Evolutionary conservation across 1,139 yeast species (phyloP).

Genomic region (Blastobotrys raffinosifermentans): DNA sequence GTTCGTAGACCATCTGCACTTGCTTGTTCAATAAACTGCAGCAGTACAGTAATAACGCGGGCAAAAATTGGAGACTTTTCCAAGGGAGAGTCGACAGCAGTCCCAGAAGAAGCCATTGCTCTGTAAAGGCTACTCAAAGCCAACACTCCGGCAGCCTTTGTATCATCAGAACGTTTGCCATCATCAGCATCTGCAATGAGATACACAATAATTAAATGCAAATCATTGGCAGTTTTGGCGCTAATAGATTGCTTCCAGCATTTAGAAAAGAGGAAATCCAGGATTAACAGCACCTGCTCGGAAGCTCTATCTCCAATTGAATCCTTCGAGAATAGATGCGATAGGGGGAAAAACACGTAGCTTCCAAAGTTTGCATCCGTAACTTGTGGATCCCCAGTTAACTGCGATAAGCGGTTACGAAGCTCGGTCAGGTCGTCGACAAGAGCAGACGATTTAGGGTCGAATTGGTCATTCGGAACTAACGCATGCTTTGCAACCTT

Average conservation of each 20-base stretch:
- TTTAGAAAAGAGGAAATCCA: constrained; percentile 38
- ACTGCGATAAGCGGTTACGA: constrained; percentile 10
- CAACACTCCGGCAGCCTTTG: constrained; percentile 39
- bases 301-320: constrained; percentile 39
- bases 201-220: constrained; percentile 45
- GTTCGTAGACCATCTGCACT: constrained; percentile 17
- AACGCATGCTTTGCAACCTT: constrained; percentile 11
- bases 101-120: constrained; percentile 26
- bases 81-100: constrained; percentile 8
- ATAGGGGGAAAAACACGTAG: constrained; percentile 56
- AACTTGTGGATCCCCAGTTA: constrained; percentile 20
- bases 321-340: constrained; percentile 42
- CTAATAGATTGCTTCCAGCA: constrained; percentile 47
- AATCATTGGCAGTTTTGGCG: constrained; percentile 41
- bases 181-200: constrained; percentile 39
- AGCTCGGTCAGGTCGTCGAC: constrained; percentile 28
- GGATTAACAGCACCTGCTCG: constrained; percentile 39
- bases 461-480: constrained; percentile 3
- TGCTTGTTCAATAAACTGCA: constrained; percentile 32
- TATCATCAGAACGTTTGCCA: constrained; percentile 30
- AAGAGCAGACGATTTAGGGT: constrained; percentile 21
- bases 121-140: constrained; percentile 34
- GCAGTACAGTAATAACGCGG: constrained; percentile 41
- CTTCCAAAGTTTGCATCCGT: constrained; percentile 46
- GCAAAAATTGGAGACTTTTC: constrained; percentile 42